phyloP scores from a whole-genome alignment of 352 stramenopile species.

The Globisporangium emineosum region DNA sequence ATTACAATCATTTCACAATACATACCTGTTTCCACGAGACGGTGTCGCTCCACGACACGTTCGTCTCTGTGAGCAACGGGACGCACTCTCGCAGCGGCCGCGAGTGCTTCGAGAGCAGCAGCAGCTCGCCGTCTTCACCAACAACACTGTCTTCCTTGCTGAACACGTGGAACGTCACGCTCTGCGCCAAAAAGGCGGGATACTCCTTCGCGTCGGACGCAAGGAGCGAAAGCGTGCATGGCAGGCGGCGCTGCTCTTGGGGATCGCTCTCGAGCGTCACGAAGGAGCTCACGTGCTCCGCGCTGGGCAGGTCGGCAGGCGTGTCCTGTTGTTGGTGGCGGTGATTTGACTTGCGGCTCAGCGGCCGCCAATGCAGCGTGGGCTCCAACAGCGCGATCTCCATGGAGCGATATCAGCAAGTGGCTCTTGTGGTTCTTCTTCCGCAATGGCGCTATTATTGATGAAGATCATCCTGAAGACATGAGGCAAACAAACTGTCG shows the following conservation, averaged over 20 bases:
- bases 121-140: neutral
- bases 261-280: constrained; percentile 22
- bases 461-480: too few relatives aligned
- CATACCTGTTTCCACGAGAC: constrained; percentile 31
- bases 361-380: constrained; percentile 27
- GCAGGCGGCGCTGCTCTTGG: constrained; percentile 27
- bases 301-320: neutral
- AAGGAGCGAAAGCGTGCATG: constrained; percentile 34
- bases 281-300: constrained; percentile 9
- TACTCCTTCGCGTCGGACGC: constrained; percentile 23
- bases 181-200: constrained; percentile 31
- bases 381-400: constrained; percentile 30
- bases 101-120: constrained; percentile 29
- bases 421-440: neutral
- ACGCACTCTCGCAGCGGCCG: constrained; percentile 47
- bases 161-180: constrained; percentile 40
- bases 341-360: constrained; percentile 9
- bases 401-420: constrained; percentile 20
- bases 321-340: constrained; percentile 2
- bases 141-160: constrained; percentile 10
- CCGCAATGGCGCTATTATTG: neutral
- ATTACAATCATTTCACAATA: neutral
- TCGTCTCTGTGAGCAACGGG: constrained; percentile 41
- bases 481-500: neutral
- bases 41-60: constrained; percentile 36